Base-by-base conservation (phyloP, 2,329 filamentous ascomycete genomes). In the Bipolaris cookei region DNA sequence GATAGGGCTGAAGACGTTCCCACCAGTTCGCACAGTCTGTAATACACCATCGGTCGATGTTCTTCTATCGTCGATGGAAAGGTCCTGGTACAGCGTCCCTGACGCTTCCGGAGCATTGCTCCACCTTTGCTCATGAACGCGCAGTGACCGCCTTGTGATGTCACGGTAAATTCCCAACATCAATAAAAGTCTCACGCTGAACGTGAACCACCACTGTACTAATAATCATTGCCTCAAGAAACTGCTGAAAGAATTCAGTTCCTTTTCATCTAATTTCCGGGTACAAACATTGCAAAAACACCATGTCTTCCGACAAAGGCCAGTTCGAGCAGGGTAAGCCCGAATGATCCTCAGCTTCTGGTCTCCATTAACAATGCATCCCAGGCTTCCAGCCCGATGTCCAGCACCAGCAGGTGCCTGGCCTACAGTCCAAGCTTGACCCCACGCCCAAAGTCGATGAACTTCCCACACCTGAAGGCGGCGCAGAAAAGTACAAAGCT, bases 401-500 rank as follows among this genome's bases (percentile, higher is more conserved):
- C 42, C 72, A 76, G 54, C 69, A 86, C 61, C 81, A 86, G 65
- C 66, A 78, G 38, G 77, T 78, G 21, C 84, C 84, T 0, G 85
- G 85, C 7, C 78, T 81, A 14, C 80, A 88, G 61, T 74, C 79
- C 25, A 76, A 85, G 16, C 80, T 92, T 78, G 77, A 83, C 18
- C 82, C 81, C 1, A 80, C 84, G 53, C 88, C 90, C 1, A 79
- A 84, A 42, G 86, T 84, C 54, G 86, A 89, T 53, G 80, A 88
- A 56, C 76, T 93, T 2, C 90, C 90, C 0, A 88, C 86, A 4
- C 82, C 84, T 16, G 85, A 89, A 56, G 88, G 88, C 35, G 86
- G 86, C 11, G 87, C 85, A 65, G 85, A 90, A 67, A 83, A 83
- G 45, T 94, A 95, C 79, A 87, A 88, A 71, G 85, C 89, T 3